Evolutionary conservation across 73 alveolate species (phyloP).

Genomic region (Blepharisma stoltei): DNA sequence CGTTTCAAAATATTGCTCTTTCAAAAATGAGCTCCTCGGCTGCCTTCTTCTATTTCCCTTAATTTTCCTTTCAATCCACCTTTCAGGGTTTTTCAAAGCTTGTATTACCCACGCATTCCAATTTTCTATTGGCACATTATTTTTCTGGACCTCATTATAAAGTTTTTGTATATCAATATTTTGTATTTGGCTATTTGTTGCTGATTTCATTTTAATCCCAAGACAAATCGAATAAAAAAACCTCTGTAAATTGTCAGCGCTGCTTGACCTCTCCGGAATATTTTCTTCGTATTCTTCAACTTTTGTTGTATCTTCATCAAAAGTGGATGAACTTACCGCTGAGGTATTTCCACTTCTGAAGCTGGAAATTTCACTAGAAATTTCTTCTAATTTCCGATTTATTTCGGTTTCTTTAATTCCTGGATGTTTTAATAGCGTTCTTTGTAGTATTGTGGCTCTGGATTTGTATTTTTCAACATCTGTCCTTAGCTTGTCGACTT

Average conservation of each 20-base stretch:
- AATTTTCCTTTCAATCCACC: slow-evolving; percentile 3
- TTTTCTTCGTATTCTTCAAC: slow-evolving; percentile 14
- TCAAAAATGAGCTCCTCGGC: background rate
- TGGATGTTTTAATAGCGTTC: background rate
- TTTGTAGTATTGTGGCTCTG: background rate
- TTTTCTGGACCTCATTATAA: background rate
- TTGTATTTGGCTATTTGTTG: background rate
- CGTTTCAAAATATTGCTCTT: slow-evolving; percentile 12
- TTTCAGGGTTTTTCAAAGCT: background rate
- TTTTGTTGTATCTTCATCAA: no score
- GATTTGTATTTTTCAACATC: slow-evolving; percentile 21
- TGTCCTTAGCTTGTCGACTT: background rate
- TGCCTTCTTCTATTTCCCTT: background rate
- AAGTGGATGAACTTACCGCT: slow-evolving; percentile 3
- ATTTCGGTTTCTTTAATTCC: background rate
- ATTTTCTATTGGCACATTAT: slow-evolving; percentile 4
- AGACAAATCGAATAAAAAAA: background rate
- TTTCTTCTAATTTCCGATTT: background rate
- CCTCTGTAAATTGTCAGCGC: background rate
- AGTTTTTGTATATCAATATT: slow-evolving; percentile 3
- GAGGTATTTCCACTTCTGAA: background rate
- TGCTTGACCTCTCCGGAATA: background rate
- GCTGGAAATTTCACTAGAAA: background rate
- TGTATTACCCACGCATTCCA: background rate
- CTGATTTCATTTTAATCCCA: background rate